Conservation (phyloP, 2,329 filamentous ascomycete genomes). For the Clarireedia paspali region DNA sequence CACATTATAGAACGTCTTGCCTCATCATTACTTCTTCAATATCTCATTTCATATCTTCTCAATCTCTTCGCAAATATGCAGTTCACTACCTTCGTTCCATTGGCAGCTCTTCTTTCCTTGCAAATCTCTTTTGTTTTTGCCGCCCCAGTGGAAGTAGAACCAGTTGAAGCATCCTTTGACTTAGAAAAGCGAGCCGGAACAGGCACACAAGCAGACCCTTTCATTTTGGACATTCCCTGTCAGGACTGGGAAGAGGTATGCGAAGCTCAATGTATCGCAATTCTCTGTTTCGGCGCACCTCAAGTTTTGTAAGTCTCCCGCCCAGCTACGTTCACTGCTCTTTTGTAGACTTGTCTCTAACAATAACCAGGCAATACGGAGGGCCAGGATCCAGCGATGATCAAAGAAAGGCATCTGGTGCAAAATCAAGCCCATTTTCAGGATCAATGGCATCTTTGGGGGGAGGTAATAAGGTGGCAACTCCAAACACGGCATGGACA, state of each 20-base stretch:
- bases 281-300: conserved; percentile 4
- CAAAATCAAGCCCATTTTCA: background rate
- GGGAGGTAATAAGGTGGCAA: background rate
- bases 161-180: background rate
- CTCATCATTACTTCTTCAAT: background rate
- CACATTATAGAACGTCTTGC: background rate
- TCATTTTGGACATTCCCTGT: conserved; percentile 4
- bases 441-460: background rate
- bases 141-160: background rate
- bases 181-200: background rate
- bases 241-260: background rate
- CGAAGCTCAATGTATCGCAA: conserved; percentile 6
- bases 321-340: no score
- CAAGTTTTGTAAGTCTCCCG: background rate
- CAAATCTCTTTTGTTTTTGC: background rate
- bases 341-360: background rate
- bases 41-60: background rate
- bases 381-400: background rate
- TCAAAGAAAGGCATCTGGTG: background rate
- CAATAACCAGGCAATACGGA: background rate
- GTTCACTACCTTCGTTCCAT: background rate
- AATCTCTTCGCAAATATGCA: background rate
- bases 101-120: background rate
- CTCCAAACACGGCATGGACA: background rate
- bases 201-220: background rate